These are phyloP conservation scores for Phylloporus rhodoxanthus DNA, from an alignment of 768 basidiomycete genomes.

Conservation along the genomic window DNA sequence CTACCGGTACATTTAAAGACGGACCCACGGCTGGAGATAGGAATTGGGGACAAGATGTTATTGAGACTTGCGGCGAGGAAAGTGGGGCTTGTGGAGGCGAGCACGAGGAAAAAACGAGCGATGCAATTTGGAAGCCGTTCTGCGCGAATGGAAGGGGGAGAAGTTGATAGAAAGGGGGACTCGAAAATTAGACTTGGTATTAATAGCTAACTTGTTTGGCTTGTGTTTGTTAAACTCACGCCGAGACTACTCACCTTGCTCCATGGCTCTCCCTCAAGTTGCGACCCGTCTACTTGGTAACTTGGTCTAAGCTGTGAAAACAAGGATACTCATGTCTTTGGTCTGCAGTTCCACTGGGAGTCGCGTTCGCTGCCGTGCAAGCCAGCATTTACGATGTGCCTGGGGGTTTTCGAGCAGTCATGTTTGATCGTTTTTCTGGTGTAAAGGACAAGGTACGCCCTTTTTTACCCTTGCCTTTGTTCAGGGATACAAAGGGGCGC, in stretches of 20 bases:
- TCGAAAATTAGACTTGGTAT: conserved; percentile 12
- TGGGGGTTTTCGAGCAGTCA: conserved; percentile 88
- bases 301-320: conserved; percentile 8
- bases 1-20: conserved; percentile 80
- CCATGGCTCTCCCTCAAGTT: conserved; percentile 49
- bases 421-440: conserved; percentile 96
- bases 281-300: conserved; percentile 46
- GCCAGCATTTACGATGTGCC: conserved; percentile 72
- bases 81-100: conserved; percentile 73
- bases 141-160: conserved; percentile 70
- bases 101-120: conserved; percentile 77
- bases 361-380: conserved; percentile 39
- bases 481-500: background rate
- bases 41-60: conserved; percentile 85
- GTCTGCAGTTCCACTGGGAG: conserved; percentile 33
- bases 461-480: background rate
- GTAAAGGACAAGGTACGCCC: conserved; percentile 68
- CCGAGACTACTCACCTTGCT: background rate
- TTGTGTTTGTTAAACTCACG: conserved; percentile 17
- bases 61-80: conserved; percentile 64
- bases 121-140: conserved; percentile 96
- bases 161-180: conserved; percentile 49
- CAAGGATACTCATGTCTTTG: conserved; percentile 7
- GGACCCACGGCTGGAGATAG: conserved; percentile 69
- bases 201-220: conserved; percentile 17